Evolutionary conservation across 225 moss, liverwort and hornwort species (phyloP).

Genomic region (Ulota crispa): DNA sequence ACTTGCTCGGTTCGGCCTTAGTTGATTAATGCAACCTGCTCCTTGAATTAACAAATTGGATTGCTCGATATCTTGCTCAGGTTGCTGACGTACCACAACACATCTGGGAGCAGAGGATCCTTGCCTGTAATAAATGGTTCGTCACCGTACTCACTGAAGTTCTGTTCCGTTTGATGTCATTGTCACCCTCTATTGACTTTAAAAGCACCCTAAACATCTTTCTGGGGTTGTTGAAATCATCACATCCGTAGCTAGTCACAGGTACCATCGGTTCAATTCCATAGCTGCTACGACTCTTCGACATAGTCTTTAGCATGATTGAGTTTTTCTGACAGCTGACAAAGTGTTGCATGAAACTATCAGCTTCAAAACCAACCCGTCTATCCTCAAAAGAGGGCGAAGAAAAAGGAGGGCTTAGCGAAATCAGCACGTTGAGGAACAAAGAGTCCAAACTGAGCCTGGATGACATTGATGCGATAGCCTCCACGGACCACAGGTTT

Average conservation of each 20-base stretch:
- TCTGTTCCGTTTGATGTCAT: background rate
- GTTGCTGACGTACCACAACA: constrained; percentile 26
- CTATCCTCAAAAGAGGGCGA: constrained; percentile 17
- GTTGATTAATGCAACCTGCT: constrained; percentile 5
- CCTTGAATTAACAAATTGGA: background rate
- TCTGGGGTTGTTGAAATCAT: background rate
- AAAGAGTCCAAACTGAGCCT: constrained; percentile 44
- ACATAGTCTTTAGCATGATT: constrained; percentile 12
- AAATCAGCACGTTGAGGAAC: constrained; percentile 24
- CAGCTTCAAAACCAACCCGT: constrained; percentile 28
- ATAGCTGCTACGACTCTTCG: background rate
- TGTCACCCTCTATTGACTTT: background rate
- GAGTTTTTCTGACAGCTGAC: constrained; percentile 27
- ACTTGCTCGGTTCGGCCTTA: background rate
- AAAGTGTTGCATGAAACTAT: background rate
- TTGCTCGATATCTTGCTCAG: constrained; percentile 26
- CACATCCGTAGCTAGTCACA: background rate
- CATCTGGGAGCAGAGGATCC: constrained; percentile 26
- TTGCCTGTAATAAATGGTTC: constrained; percentile 30
- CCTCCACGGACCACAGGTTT: constrained; percentile 26
- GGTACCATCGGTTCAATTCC: background rate
- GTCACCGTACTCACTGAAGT: background rate
- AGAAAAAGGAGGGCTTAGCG: constrained; percentile 15
- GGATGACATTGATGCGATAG: constrained; percentile 46
- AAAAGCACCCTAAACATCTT: background rate